Base-by-base conservation (phyloP, 257 asterid genomes). In the Knoxia roxburghii region DNA sequence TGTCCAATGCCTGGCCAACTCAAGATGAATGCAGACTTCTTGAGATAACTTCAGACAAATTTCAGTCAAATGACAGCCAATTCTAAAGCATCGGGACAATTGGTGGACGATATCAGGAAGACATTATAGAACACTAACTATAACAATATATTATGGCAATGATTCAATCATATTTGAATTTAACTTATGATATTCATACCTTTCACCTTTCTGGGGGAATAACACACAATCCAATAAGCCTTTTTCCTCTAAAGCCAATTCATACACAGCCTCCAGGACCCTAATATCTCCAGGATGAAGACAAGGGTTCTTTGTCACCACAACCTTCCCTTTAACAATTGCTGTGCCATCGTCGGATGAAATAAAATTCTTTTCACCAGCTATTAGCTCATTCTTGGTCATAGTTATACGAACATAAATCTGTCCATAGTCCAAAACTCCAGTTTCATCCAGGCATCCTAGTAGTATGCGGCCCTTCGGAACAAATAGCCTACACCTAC, bases 201-300 rank as follows among this genome's bases (percentile, higher is more conserved):
- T 85, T 50, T 81, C 82, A 76, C 99, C 97, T 80, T 85, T 93
- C 79, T 85, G 94, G 20, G 99, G 96, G 60, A 93, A 93, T 75
- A 93, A 74, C 48, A 93, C 82, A 83, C 97, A 90, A 71, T 93
- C 95, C 64, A 86, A 79, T 20, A 83, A 69, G 75, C 81, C 84
- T 68, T 74, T 82, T 53, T 80, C 86, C 68, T 79, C 84, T 48
- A 90, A 77, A 63, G 72, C 72, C 72, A 72, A 73, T 72, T 86
- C 87, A 32, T 71, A 83, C 43, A 93, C 94, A 60, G 97, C 99
- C 79, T 93, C 96, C 21, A 93, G 96, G 32, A 90, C 94, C 74
- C 99, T 73, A 40, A 93, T 83, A 77, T 93, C 97, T 50, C 99
- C 97, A 0, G 99, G 99, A 76, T 93, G 99, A 52, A 93, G 95